Evolutionary conservation across 1,284 basidiomycete species (phyloP).

Genomic region (Lentinula novae-zelandiae): DNA sequence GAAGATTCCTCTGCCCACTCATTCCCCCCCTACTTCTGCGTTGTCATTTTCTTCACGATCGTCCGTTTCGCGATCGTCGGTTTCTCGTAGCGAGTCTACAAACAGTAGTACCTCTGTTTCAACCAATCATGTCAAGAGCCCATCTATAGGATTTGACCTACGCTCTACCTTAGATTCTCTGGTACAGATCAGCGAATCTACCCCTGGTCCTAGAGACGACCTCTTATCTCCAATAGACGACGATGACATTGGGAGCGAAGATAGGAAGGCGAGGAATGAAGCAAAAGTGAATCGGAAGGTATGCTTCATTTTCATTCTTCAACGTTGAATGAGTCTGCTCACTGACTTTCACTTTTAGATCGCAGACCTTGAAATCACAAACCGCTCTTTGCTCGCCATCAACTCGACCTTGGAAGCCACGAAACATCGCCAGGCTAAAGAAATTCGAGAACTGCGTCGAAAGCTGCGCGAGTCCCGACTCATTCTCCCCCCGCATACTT

Average conservation of each 20-base stretch:
- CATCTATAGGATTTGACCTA: not conserved
- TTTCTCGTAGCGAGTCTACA: constrained; percentile 31
- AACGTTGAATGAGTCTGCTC: not conserved
- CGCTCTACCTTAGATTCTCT: constrained; percentile 23
- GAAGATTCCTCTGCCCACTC: constrained; percentile 53
- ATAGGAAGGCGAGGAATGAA: constrained; percentile 56
- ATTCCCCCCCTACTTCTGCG: constrained; percentile 66
- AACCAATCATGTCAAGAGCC: not conserved
- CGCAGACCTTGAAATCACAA: constrained; percentile 80
- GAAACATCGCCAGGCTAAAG: constrained; percentile 74
- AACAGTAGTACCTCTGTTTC: constrained; percentile 17
- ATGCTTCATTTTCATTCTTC: constrained; percentile 12
- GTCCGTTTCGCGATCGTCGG: constrained; percentile 52
- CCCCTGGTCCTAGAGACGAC: constrained; percentile 22
- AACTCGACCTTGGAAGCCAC: constrained; percentile 70
- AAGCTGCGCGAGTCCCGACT: constrained; percentile 75
- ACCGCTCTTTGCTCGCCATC: constrained; percentile 72
- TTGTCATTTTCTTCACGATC: constrained; percentile 70
- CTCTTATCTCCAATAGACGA: constrained; percentile 24
- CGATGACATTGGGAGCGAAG: constrained; percentile 29
- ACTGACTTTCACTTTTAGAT: constrained; percentile 43
- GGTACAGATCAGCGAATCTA: constrained; percentile 23
- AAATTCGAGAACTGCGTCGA: constrained; percentile 72
- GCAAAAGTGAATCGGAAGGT: constrained; percentile 82
- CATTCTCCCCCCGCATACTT: constrained; percentile 65